Evolutionary conservation across 495 filamentous ascomycete species (phyloP), one percentile per base, ranked within the genome.

Genomic region (Neurospora intermedia): DNA sequence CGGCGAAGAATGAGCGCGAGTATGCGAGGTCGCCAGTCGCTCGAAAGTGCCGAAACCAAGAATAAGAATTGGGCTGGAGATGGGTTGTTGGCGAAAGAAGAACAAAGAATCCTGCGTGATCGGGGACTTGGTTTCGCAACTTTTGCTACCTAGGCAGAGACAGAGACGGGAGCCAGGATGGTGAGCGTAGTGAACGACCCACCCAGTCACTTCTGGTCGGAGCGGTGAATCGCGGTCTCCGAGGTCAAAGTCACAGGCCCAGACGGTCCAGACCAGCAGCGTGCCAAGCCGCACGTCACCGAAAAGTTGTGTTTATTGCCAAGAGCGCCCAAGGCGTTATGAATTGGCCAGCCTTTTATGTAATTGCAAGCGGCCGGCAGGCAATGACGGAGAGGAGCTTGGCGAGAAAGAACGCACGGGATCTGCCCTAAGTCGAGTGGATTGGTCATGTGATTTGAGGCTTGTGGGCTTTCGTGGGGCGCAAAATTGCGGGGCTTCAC

Each of bases 381-480:
- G 54, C 54, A 66, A 46, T 2, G 16, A 72, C 18, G 16, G 43
- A 15, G 10, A 40, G 20, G 18, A 38, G 27, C 54, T 59, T 46
- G 45, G 43, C 70, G n/a, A 23, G 70, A 74, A 72, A 73, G 41
- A 38, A 71, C 35, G 48, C n/a, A 20, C 15, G n/a, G 16, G 69
- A 72, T 70, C 73, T 79, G 80, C 79, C 78, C 79, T 81, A 80
- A 79, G 69, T 46, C 39, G 41, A 69, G 54, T 43, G 20, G 27
- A 45, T 18, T 66, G 48, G 76, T 81, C 79, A 80, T 31, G 73
- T 81, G 79, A 77, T 23, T 70, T 66, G 54, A 66, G 54, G 54
- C 54, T 66, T 69, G 70, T 39, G 27, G 70, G 10, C 41, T 45
- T 31, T 46, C 38, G 78, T 75, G 80, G 80, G 79, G 72, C 70